These are phyloP conservation scores for Pisolithus microcarpus DNA, from an alignment of 768 basidiomycete species.

Conservation along the genomic window DNA sequence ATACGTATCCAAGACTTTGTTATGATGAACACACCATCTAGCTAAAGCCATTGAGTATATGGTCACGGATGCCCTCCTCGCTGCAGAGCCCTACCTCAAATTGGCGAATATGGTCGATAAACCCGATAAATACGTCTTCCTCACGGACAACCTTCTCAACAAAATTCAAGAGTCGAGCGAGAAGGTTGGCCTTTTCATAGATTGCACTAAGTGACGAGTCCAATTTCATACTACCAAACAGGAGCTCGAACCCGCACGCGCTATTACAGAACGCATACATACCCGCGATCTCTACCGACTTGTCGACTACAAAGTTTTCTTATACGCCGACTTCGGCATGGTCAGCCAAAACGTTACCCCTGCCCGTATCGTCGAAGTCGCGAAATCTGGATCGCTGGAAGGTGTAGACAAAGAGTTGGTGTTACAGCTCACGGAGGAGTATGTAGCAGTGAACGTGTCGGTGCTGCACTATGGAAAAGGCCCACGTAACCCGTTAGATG, in stretches of 20 bases:
- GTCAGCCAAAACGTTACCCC: constrained; percentile 30
- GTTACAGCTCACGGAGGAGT: constrained; percentile 32
- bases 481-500: constrained; percentile 59
- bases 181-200: constrained; percentile 6
- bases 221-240: constrained; percentile 22
- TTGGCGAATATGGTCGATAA: constrained; percentile 51
- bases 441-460: constrained; percentile 59
- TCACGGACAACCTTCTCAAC: constrained; percentile 64
- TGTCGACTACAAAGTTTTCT: constrained; percentile 58
- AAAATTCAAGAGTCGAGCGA: constrained; percentile 49
- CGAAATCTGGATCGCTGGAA: constrained; percentile 20
- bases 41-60: constrained; percentile 78
- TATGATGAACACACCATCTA: constrained; percentile 15
- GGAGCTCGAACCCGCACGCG: constrained; percentile 53
- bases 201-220: neutral
- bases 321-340: constrained; percentile 22
- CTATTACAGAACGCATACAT: constrained; percentile 55
- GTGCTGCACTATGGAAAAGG: constrained; percentile 76
- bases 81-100: constrained; percentile 57
- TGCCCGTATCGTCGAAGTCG: constrained; percentile 38
- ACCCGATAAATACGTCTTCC: constrained; percentile 51
- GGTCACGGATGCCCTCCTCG: constrained; percentile 72
- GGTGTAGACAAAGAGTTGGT: constrained; percentile 25
- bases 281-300: constrained; percentile 59
- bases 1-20: neutral